Conservation (phyloP, 345 rosid genomes). For the Odontarrhena argentea region DNA sequence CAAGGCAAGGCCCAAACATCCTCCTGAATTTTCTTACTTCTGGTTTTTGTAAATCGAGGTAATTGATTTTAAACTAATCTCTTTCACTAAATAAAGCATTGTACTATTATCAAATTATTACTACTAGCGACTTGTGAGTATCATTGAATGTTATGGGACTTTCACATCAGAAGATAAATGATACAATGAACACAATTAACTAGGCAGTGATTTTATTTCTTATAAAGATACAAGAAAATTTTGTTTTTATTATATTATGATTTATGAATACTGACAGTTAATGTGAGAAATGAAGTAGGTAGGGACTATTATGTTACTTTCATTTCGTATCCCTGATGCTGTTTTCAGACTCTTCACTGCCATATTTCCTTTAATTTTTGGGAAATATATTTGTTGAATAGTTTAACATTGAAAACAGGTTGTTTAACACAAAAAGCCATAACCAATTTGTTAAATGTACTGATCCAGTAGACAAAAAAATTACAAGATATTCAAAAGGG, state of each 20-base stretch:
- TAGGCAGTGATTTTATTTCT: conserved; percentile 26
- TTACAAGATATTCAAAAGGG: conserved; percentile 6
- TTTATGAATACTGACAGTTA: conserved; percentile 9
- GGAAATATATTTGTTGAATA: too few relatives aligned
- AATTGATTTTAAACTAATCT: background rate
- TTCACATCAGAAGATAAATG: conserved; percentile 3
- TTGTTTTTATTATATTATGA: conserved; percentile 27
- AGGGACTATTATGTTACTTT: conserved; percentile 31
- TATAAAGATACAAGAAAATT: background rate
- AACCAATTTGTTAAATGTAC: background rate
- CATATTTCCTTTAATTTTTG: background rate
- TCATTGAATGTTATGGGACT: conserved; percentile 19
- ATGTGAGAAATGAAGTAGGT: conserved; percentile 15
- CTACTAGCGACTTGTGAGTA: conserved; percentile 1
- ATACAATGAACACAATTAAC: conserved; percentile 15
- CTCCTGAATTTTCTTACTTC: background rate
- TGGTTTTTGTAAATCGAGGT: background rate
- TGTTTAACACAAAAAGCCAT: background rate
- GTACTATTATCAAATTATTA: background rate
- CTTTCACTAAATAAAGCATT: background rate
- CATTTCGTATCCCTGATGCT: conserved; percentile 25
- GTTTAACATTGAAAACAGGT: background rate
- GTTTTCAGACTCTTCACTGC: background rate
- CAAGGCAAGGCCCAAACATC: background rate
- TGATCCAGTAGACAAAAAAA: conserved; percentile 15